Conservation (phyloP, 1,284 basidiomycete species). For the Malassezia cuniculi region DNA sequence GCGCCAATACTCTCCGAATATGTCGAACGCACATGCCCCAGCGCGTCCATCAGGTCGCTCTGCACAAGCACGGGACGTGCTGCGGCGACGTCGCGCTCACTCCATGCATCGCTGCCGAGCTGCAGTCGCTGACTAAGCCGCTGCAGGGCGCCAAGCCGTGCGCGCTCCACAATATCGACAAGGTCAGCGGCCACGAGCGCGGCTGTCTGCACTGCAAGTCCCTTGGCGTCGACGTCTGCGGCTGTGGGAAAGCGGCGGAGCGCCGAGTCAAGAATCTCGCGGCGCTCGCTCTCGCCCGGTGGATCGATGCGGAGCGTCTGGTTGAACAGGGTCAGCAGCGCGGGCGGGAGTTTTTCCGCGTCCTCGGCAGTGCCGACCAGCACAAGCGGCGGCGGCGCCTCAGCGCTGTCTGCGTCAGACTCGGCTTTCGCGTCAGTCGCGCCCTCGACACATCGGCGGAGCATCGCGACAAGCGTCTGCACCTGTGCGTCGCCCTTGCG, state of each 20-base stretch:
- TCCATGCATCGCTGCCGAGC: too few species aligned
- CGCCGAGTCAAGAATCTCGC: slow-evolving; percentile 28
- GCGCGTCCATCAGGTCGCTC: slow-evolving; percentile 61
- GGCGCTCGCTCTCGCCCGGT: slow-evolving; percentile 8
- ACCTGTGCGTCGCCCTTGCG: slow-evolving; percentile 62
- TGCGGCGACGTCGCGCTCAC: slow-evolving; percentile 23
- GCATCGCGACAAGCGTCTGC: slow-evolving; percentile 53
- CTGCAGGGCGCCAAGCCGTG: slow-evolving; percentile 55
- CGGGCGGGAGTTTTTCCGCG: slow-evolving; percentile 56
- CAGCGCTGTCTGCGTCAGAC: neutral
- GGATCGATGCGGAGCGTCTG: slow-evolving; percentile 52
- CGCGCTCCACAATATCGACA: slow-evolving; percentile 57
- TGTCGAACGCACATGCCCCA: slow-evolving; percentile 62
- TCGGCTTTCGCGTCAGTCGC: slow-evolving; percentile 45
- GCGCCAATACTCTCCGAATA: slow-evolving; percentile 90
- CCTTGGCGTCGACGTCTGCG: slow-evolving; percentile 63
- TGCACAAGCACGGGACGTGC: slow-evolving; percentile 56
- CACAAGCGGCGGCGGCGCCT: slow-evolving; percentile 16
- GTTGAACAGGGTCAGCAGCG: slow-evolving; percentile 67
- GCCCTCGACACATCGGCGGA: slow-evolving; percentile 58
- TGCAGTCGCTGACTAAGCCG: slow-evolving; percentile 45
- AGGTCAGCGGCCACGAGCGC: slow-evolving; percentile 78
- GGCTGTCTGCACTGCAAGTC: slow-evolving; percentile 76
- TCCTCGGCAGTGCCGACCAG: slow-evolving; percentile 62
- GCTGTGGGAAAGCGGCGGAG: slow-evolving; percentile 52